These are phyloP conservation scores for Diaporthe helianthi DNA, from an alignment of 2,329 filamentous ascomycete genomes.

Conservation along the genomic window DNA sequence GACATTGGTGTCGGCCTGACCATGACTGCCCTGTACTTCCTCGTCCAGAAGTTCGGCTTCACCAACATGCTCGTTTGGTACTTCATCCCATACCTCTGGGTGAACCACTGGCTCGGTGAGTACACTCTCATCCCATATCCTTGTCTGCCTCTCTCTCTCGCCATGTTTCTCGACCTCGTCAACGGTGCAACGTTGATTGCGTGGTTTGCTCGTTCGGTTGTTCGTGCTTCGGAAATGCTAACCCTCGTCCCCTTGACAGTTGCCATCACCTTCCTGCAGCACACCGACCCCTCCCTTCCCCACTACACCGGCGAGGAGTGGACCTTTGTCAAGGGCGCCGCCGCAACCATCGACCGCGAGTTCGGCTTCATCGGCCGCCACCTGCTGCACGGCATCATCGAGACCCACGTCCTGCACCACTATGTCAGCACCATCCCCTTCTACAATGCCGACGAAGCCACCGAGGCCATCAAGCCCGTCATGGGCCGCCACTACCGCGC, in stretches of 20 bases:
- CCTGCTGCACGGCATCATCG: slow-evolving; percentile 93
- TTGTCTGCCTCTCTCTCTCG: too few species aligned
- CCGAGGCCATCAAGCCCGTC: slow-evolving; percentile 89
- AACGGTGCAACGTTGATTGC: neutral
- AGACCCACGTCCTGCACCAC: slow-evolving; percentile 98
- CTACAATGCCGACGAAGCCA: slow-evolving; percentile 94
- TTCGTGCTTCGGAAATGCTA: neutral
- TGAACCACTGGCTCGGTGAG: slow-evolving; percentile 98
- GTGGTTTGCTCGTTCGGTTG: neutral
- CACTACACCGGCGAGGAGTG: slow-evolving; percentile 88
- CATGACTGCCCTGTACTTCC: slow-evolving; percentile 65
- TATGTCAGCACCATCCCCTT: slow-evolving; percentile 96
- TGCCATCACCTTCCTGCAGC: slow-evolving; percentile 96
- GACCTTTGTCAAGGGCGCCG: slow-evolving; percentile 93
- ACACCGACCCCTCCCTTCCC: slow-evolving; percentile 92
- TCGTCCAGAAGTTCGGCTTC: slow-evolving; percentile 82
- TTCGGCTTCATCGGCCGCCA: slow-evolving; percentile 94
- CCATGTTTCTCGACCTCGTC: neutral
- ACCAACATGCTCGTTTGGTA: slow-evolving; percentile 94
- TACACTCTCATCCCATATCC: slow-evolving; percentile 38
- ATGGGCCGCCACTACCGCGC: slow-evolving; percentile 96
- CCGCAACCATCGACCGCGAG: slow-evolving; percentile 95
- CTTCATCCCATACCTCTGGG: slow-evolving; percentile 92
- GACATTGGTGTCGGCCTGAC: slow-evolving; percentile 80
- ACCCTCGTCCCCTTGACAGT: slow-evolving; percentile 58